Evolutionary conservation across 148 eudicot species (phyloP), one percentile per base, ranked within the genome.

Genomic region (Fallopia convolvulus): DNA sequence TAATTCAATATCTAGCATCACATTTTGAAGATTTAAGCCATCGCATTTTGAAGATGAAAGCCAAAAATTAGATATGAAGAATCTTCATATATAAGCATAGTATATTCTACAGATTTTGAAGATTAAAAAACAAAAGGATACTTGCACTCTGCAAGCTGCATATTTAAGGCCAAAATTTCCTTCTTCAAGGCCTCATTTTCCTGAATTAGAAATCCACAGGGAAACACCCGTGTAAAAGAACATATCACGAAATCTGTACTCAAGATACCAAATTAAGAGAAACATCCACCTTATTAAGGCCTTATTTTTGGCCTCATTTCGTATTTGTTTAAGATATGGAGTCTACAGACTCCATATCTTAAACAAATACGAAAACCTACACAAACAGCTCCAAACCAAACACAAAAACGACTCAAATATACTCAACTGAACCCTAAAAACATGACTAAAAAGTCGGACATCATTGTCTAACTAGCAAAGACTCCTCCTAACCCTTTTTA

Each of bases 101-200:
- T 61, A 26, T 15, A 61, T 32, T 32, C 8, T 68, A 26, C 30
- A 26, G 1, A 26, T 26, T 26, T 26, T 0, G 30, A 26, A 26
- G 30, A 26, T 26, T 26, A 1, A 26, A 26, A 26, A 26, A 26
- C 30, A 26, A 26, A 26, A 26, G 30, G 30, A 26, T 26, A 26
- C 1, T 26, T 26, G 30, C 30, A 0, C 30, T 26, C 30, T 26
- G 30, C 30, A 26, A 26, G 30, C 30, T 26, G 30, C 30, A 26
- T 26, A 26, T 26, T 26, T 26, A 26, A 26, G 30, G 0, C 30
- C 30, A 26, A 26, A 0, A 26, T 26, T 26, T 26, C 30, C 75
- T 73, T 77, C 79, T 39, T 77, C 74, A 77, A 42, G 23, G 72
- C 73, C 73, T 40, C 32, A 36, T 65, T 77, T 65, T 77, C 79